Base-by-base conservation (phyloP, 371 early-diverging fungal species). In the Rhizomucor pusillus region DNA sequence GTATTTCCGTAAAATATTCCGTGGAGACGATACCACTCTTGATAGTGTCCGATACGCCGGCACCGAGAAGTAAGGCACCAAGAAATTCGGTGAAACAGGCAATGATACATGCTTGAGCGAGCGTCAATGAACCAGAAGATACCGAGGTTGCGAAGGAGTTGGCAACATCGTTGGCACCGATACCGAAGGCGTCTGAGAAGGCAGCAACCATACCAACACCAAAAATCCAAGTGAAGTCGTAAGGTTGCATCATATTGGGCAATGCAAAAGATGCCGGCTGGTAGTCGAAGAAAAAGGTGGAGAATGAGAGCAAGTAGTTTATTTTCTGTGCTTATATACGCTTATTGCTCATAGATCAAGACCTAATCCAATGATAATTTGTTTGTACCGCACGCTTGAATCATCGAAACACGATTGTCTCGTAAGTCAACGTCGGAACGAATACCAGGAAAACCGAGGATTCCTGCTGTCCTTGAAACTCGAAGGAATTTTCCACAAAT, bases 101-200 rank as follows among this genome's bases (percentile, higher is more conserved):
- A 60, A 91, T 85, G 25, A 75, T 63, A 62, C 82, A 79, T 9
- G 93, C 94, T 64, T 90, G 88, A 5, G 52, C 58, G 29, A 92
- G 66, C 10, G 86, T 85, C 40, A 94, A 59, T 6, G 94, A 87
- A 9, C 89, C 86, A 10, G 93, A 89, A 18, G 87, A 87, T 45
- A 93, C 89, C 16, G 93, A 90, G 23, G 90, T 89, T 34, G 93
- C 90, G 59, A 92, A 94, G 2, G 90, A 81, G 63, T 94, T 93
- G 59, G 93, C 86, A 13, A 94, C 94, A 70, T 94, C 94, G 69
- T 94, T 94, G 43, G 94, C 92, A 61, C 94, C 93, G 51, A 89
- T 87, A 55, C 87, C 53, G 24, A 54, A 53, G 25, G 87, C 88
- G 58, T 89, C 89, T 16, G 73, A 49, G 55, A 86, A 83, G 40